Evolutionary conservation across 2,329 filamentous ascomycete species (phyloP).

Genomic region (Zymoseptoria brevis): DNA sequence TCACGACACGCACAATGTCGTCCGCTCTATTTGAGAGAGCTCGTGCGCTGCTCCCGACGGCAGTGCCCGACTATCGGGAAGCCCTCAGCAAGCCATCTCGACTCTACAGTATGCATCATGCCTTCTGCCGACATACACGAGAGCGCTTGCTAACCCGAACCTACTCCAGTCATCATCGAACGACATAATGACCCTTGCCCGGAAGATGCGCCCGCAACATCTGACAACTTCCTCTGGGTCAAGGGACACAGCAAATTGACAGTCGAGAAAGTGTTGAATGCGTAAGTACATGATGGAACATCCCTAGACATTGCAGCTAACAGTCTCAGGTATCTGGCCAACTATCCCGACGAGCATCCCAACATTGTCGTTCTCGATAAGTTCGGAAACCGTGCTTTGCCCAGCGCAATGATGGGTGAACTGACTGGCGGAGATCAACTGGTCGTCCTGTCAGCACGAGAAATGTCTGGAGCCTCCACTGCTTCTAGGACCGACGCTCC

Average conservation of each 20-base stretch:
- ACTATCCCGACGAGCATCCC: neutral
- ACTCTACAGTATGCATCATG: neutral
- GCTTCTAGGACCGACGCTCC: neutral
- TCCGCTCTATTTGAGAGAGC: neutral
- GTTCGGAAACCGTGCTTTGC: neutral
- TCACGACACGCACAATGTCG: neutral
- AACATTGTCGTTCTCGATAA: neutral
- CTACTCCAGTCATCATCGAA: neutral
- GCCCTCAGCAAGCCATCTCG: neutral
- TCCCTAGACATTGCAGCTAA: neutral
- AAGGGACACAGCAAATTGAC: neutral
- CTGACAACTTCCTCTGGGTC: constrained; percentile 2
- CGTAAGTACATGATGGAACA: neutral
- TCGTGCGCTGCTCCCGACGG: constrained; percentile 1
- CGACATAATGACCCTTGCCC: neutral
- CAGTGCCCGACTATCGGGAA: neutral
- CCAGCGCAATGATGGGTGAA: neutral
- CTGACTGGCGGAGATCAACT: neutral
- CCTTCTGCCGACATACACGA: no score
- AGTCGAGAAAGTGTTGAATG: neutral
- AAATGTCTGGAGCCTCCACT: neutral
- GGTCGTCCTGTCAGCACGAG: constrained; percentile 1
- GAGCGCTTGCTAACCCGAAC: no score
- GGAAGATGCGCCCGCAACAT: neutral
- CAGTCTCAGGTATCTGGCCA: neutral